phyloP scores from a whole-genome alignment of 2,329 filamentous ascomycete genomes.

The Tolypocladium album region DNA sequence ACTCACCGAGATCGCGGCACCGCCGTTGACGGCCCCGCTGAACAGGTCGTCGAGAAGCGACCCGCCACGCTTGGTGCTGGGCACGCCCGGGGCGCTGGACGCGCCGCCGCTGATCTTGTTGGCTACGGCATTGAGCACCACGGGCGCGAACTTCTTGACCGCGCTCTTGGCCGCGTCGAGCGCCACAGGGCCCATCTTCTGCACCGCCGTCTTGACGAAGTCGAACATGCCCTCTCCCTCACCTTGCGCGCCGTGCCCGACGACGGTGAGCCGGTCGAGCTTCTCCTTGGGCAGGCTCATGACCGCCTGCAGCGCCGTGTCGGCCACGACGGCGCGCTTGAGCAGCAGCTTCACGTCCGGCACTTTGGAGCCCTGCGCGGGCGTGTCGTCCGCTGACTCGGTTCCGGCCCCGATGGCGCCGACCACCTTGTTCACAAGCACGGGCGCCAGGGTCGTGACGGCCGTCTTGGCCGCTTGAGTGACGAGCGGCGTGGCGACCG shows the following conservation, averaged over 20 bases:
- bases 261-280: not conserved
- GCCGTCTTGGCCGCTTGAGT: not conserved
- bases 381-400: not conserved
- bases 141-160: not conserved
- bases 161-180: not conserved
- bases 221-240: not conserved
- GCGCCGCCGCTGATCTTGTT: not conserved
- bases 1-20: not conserved
- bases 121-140: not conserved
- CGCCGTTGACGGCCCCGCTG: not conserved
- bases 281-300: not conserved
- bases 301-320: constrained; percentile 7
- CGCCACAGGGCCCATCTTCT: not conserved
- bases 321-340: constrained; percentile 7
- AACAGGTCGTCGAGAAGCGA: not conserved
- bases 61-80: not conserved
- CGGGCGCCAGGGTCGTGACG: not conserved
- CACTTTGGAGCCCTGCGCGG: not conserved
- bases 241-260: not conserved
- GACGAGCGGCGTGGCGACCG: not conserved
- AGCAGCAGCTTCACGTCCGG: constrained; percentile 3
- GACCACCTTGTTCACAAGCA: not conserved
- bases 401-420: not conserved
- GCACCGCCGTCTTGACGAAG: not conserved
- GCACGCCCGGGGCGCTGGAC: not conserved